These are phyloP conservation scores for Candida orba DNA, from an alignment of 805 yeast species.

Conservation along the genomic window DNA sequence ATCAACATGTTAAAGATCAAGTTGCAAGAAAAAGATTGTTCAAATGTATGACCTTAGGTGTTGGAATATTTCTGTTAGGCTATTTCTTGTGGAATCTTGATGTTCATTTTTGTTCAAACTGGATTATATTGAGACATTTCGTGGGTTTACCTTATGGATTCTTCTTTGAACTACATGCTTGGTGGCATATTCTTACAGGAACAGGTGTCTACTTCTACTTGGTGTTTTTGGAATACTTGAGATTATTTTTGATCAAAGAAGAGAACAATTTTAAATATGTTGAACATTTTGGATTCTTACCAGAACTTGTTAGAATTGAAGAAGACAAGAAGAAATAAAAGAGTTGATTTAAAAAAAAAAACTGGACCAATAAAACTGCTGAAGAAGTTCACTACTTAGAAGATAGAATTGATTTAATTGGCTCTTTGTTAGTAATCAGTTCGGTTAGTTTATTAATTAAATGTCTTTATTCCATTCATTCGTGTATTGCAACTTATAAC, in stretches of 20 bases:
- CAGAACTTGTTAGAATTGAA: constrained; percentile 29
- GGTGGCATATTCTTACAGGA: constrained; percentile 94
- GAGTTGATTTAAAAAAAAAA: too few species aligned
- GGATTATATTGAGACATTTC: constrained; percentile 51
- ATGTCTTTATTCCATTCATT: too few species aligned
- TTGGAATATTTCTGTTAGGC: constrained; percentile 60
- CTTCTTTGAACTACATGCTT: constrained; percentile 85
- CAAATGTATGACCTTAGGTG: constrained; percentile 51
- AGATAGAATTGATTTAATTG: background rate
- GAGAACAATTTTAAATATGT: constrained; percentile 48
- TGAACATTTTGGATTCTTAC: constrained; percentile 53
- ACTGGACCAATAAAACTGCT: too few species aligned
- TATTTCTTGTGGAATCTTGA: constrained; percentile 87
- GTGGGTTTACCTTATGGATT: constrained; percentile 83
- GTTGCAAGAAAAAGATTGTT: constrained; percentile 42
- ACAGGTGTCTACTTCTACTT: constrained; percentile 82
- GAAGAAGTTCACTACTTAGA: too few species aligned
- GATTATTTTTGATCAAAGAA: constrained; percentile 56
- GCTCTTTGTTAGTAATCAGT: too few species aligned
- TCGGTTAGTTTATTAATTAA: too few species aligned
- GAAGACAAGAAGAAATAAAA: background rate
- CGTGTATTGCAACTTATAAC: too few species aligned
- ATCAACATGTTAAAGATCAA: constrained; percentile 43
- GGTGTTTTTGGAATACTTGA: constrained; percentile 67
- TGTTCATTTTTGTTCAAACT: constrained; percentile 62